These are phyloP conservation scores for Sclerotinia subarctica DNA, from an alignment of 2,329 filamentous ascomycete species.

Conservation along the genomic window DNA sequence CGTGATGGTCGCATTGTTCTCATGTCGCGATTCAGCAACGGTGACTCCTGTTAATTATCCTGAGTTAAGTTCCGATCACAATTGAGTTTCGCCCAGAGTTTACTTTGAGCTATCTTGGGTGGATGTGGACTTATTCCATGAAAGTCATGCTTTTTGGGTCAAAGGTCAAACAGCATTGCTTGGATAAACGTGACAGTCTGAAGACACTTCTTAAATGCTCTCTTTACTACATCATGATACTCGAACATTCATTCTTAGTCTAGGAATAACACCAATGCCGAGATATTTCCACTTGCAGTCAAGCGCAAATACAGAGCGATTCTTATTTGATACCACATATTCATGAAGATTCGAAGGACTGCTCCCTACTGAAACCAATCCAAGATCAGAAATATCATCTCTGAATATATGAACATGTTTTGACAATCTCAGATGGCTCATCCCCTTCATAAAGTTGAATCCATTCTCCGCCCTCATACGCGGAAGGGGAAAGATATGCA, in stretches of 20 bases:
- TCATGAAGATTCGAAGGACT: not conserved
- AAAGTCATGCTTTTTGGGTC: not conserved
- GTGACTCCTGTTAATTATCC: not conserved
- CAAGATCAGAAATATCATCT: not conserved
- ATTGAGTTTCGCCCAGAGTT: not conserved
- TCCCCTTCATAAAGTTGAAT: not conserved
- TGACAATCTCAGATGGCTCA: not conserved
- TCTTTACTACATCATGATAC: too few relatives aligned
- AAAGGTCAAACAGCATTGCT: not conserved
- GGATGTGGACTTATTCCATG: not conserved
- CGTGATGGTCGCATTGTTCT: not conserved
- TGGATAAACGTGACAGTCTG: not conserved
- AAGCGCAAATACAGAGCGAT: not conserved
- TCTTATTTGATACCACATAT: conserved; percentile 4
- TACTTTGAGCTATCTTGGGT: not conserved
- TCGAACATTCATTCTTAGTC: not conserved
- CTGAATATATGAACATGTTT: not conserved
- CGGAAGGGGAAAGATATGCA: not conserved
- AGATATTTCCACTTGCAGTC: too few relatives aligned
- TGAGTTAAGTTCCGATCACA: too few relatives aligned
- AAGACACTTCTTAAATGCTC: not conserved
- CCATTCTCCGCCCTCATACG: conserved; percentile 13
- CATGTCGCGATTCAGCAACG: too few relatives aligned
- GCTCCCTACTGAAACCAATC: not conserved
- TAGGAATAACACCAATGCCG: not conserved